Evolutionary conservation across 352 stramenopile species (phyloP), one percentile per base, ranked within the genome.

Genomic region (Phytophthora podocarpi): DNA sequence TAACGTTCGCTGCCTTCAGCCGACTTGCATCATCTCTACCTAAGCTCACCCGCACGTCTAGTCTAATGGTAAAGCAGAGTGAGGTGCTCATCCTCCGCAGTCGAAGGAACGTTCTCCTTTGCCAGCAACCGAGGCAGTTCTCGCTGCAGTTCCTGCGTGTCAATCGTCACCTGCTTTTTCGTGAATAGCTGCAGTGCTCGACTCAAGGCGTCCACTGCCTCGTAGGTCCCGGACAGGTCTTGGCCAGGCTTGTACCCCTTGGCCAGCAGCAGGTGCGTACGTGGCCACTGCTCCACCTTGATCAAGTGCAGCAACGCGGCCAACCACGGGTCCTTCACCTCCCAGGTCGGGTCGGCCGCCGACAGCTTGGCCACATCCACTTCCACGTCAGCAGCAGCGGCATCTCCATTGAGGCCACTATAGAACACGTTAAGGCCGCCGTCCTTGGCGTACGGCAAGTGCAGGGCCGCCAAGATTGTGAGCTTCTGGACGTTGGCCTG

Each of bases 201-300:
- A 5, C 56, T 41, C 6, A 89, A 70, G n/a, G 75, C 59, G 12
- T 80, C 66, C 20, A 77, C 62, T 3, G 78, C 80, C 34, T 90
- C 81, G 15, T 84, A 77, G 2, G 73, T 87, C 4, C 66, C 80
- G 0, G 64, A 52, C 52, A 78, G 51, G 24, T 87, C 63, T 35
- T 74, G 78, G 21, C 82, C 78, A 3, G 82, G 82, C 12, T 78
- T 76, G 72, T 91, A 87, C 32, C 79, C 82, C 43, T 91, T 91
- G 26, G 69, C 66, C 13, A 89, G 56, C 48, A 91, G 43, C 42
- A 89, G 43, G 34, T 87, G 73, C n/a, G 71, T 80, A 39, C 48
- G 36, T 32, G 74, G 72, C 43, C 70, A 67, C 32, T 81, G 70
- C 52, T 89, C 79, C 26, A 86, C 65, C 43, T 77, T 72, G 30